phyloP scores from a whole-genome alignment of 352 stramenopile genomes.

The Pythium monospermum region DNA sequence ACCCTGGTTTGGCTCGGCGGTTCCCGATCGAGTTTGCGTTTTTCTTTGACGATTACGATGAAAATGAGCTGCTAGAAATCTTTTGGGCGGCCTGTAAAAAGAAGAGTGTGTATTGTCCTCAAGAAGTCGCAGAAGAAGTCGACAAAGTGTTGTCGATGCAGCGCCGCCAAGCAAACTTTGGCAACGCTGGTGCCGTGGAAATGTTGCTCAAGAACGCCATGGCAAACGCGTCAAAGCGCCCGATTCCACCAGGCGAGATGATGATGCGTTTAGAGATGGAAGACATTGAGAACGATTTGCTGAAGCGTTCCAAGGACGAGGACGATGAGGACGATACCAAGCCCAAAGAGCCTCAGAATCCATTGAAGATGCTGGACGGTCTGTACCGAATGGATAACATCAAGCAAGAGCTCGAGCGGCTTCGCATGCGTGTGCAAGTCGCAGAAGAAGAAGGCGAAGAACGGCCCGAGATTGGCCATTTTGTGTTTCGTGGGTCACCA shows the following conservation, averaged over 20 bases:
- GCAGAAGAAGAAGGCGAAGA: slow-evolving; percentile 59
- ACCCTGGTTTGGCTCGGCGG: slow-evolving; percentile 80
- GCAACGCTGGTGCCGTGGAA: slow-evolving; percentile 87
- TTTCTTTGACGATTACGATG: slow-evolving; percentile 90
- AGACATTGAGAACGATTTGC: slow-evolving; percentile 48
- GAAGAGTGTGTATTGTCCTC: slow-evolving; percentile 43
- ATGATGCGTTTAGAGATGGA: slow-evolving; percentile 38
- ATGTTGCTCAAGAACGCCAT: slow-evolving; percentile 76
- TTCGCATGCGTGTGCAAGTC: slow-evolving; percentile 58
- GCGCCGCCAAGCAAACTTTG: slow-evolving; percentile 81
- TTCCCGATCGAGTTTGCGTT: slow-evolving; percentile 89
- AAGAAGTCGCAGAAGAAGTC: slow-evolving; percentile 45
- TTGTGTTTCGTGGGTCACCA: slow-evolving; percentile 85
- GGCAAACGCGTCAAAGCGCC: slow-evolving; percentile 44
- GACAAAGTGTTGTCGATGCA: slow-evolving; percentile 61
- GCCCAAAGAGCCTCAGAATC: slow-evolving; percentile 24
- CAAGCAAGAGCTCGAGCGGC: slow-evolving; percentile 41
- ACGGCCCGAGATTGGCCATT: slow-evolving; percentile 63
- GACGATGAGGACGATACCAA: background rate
- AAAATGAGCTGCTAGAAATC: slow-evolving; percentile 78
- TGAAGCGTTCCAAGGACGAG: slow-evolving; percentile 24
- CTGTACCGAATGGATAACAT: slow-evolving; percentile 65
- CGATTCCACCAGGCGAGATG: slow-evolving; percentile 28
- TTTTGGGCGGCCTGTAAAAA: slow-evolving; percentile 46
- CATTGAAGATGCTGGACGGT: slow-evolving; percentile 35